Base-by-base conservation (phyloP, 2,329 filamentous ascomycete genomes). In the Aspergillus piperis region DNA sequence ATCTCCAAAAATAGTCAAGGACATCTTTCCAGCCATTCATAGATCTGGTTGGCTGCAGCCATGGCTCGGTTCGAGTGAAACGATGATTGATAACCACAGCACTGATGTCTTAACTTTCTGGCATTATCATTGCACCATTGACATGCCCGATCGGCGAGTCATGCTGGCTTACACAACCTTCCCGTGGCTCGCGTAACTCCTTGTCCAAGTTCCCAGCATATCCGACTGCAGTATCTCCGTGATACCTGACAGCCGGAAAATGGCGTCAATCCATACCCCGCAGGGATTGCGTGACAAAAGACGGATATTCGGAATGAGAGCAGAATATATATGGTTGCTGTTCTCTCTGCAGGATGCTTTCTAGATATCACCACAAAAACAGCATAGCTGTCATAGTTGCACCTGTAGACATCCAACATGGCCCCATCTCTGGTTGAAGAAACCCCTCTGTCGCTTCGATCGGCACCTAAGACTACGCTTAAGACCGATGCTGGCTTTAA, bases 341-440 rank as follows among this genome's bases (percentile, higher is more conserved):
- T 6, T 25, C 36, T 5, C n/a, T 19, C 19, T 48, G 17, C 17
- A 39, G 23, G 41, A 7, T 53, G 19, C 7, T 1, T 2, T 32
- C 13, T 10, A 10, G 17, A 47, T 10, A 13, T n/a, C 5, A n/a
- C 15, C 11, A 44, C 10, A 11, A 30, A 25, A 15, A 8, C 17
- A 32, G 23, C 6, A 47, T 27, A 17, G 10, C 11, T 13, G 47
- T 25, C 30, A 50, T 48, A 49, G 13, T 27, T 19, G 13, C 17
- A 15, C 19, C 19, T 19, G 25, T 13, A 32, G 8, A 13, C 25
- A 42, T 15, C 13, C 23, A 21, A 30, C 42, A 77, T 77, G 75
- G 75, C 75, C 32, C 75, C 75, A 2, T 70, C 71, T 41, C 57
- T 75, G 21, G 70, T 72, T 32, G 73, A 75, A 27, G 70, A 67